phyloP scores from a whole-genome alignment of 257 asterid genomes.

The Scutellaria minor region DNA sequence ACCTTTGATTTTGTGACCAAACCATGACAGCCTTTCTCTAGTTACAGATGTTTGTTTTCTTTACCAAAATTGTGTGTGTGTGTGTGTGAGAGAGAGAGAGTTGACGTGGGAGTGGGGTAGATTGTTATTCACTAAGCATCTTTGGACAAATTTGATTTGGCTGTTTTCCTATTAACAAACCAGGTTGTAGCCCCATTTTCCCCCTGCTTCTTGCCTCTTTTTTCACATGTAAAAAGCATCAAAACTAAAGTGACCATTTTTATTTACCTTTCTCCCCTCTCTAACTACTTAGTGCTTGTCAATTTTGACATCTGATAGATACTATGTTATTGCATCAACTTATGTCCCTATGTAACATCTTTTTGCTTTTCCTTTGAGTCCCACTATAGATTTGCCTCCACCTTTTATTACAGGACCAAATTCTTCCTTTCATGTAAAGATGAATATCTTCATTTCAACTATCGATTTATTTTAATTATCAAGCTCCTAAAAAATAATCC shows the following conservation, averaged over 20 bases:
- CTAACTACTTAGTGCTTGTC: conserved; percentile 33
- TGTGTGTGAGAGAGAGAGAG: not conserved
- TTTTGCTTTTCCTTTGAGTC: conserved; percentile 13
- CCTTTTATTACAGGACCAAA: conserved; percentile 6
- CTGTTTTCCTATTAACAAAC: conserved; percentile 33
- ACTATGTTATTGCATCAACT: conserved; percentile 32
- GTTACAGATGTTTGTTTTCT: conserved; percentile 36
- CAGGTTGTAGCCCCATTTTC: conserved; percentile 51
- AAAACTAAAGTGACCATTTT: conserved; percentile 26
- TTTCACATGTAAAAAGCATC: conserved; percentile 33
- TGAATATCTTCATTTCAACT: conserved; percentile 20
- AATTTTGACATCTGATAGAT: conserved; percentile 32
- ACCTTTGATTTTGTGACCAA: conserved; percentile 44
- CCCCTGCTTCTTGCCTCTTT: conserved; percentile 39
- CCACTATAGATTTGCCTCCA: conserved; percentile 16
- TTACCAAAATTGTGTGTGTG: not conserved
- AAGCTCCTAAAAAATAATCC: no score
- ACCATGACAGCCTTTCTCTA: conserved; percentile 48
- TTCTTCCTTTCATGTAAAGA: conserved; percentile 5
- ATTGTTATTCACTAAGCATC: conserved; percentile 39
- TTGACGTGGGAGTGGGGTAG: conserved; percentile 34
- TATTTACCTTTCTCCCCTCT: not conserved
- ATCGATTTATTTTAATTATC: not conserved
- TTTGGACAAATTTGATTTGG: conserved; percentile 40
- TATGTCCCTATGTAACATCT: conserved; percentile 1